Conservation (phyloP, 495 filamentous ascomycete genomes). For the Paragyromitra xinjiangensis region DNA sequence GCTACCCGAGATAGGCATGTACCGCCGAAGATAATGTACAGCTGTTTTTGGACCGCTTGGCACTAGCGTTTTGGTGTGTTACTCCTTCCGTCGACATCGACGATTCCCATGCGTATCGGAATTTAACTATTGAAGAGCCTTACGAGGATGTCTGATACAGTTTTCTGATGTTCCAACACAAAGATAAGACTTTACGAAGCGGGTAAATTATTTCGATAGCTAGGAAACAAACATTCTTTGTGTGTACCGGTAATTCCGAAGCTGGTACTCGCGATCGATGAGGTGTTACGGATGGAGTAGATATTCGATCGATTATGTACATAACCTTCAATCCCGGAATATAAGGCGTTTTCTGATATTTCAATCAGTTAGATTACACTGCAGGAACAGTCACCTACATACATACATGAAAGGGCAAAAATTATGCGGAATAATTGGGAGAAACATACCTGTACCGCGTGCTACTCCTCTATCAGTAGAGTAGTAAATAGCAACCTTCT, state of each 20-base stretch:
- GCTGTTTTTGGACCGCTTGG: constrained; percentile 17
- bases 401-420: constrained; percentile 12
- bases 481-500: constrained; percentile 19
- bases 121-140: constrained; percentile 11
- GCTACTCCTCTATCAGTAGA: constrained; percentile 13
- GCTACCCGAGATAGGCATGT: constrained; percentile 36
- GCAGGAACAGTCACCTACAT: constrained; percentile 27
- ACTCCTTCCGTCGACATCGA: constrained; percentile 34
- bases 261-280: constrained; percentile 33
- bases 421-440: background rate
- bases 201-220: constrained; percentile 34
- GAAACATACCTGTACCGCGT: constrained; percentile 8
- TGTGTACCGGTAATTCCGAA: constrained; percentile 11
- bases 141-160: constrained; percentile 2
- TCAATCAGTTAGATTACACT: constrained; percentile 41
- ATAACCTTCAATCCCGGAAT: constrained; percentile 22
- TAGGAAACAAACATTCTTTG: constrained; percentile 26
- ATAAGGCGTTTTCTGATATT: constrained; percentile 3
- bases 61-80: constrained; percentile 29
- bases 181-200: constrained; percentile 38
- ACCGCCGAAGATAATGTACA: constrained; percentile 38
- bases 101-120: constrained; percentile 43
- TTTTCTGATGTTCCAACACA: constrained; percentile 12
- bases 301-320: constrained; percentile 45
- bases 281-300: constrained; percentile 14